These are phyloP conservation scores for Lachancea sp. DNA, from an alignment of 805 yeast genomes.

Conservation along the genomic window DNA sequence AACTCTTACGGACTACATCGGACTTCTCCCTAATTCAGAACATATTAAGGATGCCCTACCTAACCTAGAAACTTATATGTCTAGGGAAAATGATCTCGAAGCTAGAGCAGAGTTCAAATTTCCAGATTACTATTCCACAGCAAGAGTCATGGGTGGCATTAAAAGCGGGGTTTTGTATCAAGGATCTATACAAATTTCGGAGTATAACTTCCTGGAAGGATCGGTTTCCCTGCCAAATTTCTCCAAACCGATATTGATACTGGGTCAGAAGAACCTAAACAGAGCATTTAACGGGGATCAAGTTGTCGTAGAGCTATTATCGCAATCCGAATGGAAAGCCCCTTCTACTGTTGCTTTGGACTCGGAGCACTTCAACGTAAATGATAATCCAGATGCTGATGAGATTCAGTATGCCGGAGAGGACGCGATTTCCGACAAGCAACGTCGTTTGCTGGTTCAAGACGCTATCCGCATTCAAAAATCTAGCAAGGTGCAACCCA, in stretches of 20 bases:
- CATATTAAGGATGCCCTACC: slow-evolving; percentile 77
- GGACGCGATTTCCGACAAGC: slow-evolving; percentile 28
- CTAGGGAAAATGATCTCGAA: slow-evolving; percentile 18
- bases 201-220: slow-evolving; percentile 87
- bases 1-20: slow-evolving; percentile 64
- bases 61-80: slow-evolving; percentile 35
- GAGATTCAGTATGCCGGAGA: slow-evolving; percentile 47
- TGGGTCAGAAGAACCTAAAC: slow-evolving; percentile 80
- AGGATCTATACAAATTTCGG: slow-evolving; percentile 73
- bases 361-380: slow-evolving; percentile 55
- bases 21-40: slow-evolving; percentile 60
- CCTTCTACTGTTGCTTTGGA: slow-evolving; percentile 78
- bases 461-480: slow-evolving; percentile 65
- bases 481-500: slow-evolving; percentile 63
- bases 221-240: slow-evolving; percentile 64
- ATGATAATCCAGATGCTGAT: slow-evolving; percentile 52
- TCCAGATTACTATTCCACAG: slow-evolving; percentile 70
- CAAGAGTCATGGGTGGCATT: slow-evolving; percentile 86
- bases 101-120: slow-evolving; percentile 49
- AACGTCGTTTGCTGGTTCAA: slow-evolving; percentile 60
- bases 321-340: slow-evolving; percentile 79
- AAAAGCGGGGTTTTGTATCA: slow-evolving; percentile 82
- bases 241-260: slow-evolving; percentile 71
- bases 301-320: slow-evolving; percentile 84
- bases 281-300: slow-evolving; percentile 89